These are phyloP conservation scores for Pleoardoris graminearum DNA, from an alignment of 2,329 filamentous ascomycete genomes.

Conservation along the genomic window DNA sequence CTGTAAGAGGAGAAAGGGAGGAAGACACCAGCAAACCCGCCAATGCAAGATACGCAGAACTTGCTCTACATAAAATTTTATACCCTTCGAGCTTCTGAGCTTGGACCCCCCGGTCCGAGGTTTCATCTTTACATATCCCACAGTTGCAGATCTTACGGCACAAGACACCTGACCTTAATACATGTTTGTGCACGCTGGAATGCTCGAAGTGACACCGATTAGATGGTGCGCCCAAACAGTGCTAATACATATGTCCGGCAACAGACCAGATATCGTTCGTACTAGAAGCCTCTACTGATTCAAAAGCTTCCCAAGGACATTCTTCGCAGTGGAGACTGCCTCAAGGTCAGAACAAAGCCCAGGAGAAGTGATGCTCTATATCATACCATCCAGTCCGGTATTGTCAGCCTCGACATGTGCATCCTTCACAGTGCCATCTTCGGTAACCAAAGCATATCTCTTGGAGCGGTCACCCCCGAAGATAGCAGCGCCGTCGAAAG, in stretches of 20 bases:
- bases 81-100: neutral
- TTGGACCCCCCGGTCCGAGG: neutral
- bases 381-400: slow-evolving; percentile 73
- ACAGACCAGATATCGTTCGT: too few relatives aligned
- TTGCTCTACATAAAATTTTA: too few relatives aligned
- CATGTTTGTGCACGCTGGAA: neutral
- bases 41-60: too few relatives aligned
- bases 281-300: too few relatives aligned
- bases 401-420: slow-evolving; percentile 86
- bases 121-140: neutral
- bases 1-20: slow-evolving; percentile 36
- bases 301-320: slow-evolving; percentile 6
- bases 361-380: neutral
- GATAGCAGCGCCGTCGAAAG: slow-evolving; percentile 76
- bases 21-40: too few relatives aligned
- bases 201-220: too few relatives aligned
- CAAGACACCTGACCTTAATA: neutral
- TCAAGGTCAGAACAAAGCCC: neutral
- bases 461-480: slow-evolving; percentile 85
- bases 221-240: too few relatives aligned
- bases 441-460: slow-evolving; percentile 81
- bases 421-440: slow-evolving; percentile 82
- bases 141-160: neutral
- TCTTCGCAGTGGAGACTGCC: slow-evolving; percentile 8
- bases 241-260: too few relatives aligned